These are phyloP conservation scores for Saccharomycopsis olivae DNA, from an alignment of 805 yeast species.

Conservation along the genomic window DNA sequence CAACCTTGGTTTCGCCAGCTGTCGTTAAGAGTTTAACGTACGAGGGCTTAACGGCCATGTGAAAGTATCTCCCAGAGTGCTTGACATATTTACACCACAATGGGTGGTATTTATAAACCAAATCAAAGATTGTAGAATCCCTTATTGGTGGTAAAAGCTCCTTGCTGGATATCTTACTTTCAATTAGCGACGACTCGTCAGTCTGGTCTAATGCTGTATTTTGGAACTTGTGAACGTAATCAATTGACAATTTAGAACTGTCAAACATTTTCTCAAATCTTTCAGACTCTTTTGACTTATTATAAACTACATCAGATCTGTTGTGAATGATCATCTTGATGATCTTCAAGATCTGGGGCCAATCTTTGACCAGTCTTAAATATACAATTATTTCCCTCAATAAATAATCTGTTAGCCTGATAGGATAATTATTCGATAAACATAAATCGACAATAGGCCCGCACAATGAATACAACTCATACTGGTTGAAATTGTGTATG, in stretches of 20 bases:
- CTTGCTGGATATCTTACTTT: neutral
- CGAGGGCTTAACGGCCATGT: too few species aligned
- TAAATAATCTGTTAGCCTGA: too few species aligned
- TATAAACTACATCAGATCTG: neutral
- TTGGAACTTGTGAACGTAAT: neutral
- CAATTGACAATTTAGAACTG: neutral
- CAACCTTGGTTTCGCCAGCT: neutral
- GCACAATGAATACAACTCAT: too few species aligned
- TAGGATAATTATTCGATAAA: too few species aligned
- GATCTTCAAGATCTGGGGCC: too few species aligned
- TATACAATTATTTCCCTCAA: too few species aligned
- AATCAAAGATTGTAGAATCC: neutral
- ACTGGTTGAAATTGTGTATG: too few species aligned
- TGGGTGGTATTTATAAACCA: neutral
- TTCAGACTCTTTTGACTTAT: neutral
- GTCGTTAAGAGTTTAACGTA: neutral
- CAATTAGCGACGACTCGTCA: neutral
- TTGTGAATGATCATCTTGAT: neutral
- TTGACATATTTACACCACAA: neutral
- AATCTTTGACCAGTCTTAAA: too few species aligned
- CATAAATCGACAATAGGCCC: too few species aligned
- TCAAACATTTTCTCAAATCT: neutral
- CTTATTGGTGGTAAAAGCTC: neutral
- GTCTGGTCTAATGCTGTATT: neutral
- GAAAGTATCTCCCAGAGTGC: too few species aligned